Percentiles rank a stretch among this genome's conserved stretches.
Evolutionary conservation across 768 basidiomycete species (phyloP).

Genomic region (Tulasnella sp.): DNA sequence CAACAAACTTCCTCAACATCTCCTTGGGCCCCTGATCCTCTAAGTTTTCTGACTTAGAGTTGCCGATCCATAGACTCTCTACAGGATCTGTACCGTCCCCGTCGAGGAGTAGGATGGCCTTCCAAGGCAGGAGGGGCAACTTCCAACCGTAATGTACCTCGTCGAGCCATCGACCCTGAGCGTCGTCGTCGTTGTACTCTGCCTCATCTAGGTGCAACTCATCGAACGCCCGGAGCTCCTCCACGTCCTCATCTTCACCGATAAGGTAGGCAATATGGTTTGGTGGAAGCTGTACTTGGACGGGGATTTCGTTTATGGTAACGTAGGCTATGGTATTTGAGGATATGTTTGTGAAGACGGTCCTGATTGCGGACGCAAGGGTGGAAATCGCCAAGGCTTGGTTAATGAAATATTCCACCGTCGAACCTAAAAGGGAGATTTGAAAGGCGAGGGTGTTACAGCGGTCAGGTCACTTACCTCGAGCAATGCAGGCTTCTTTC

Average conservation of each 20-base stretch:
- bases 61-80: conserved; percentile 37
- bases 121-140: conserved; percentile 76
- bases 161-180: conserved; percentile 41
- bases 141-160: conserved; percentile 62
- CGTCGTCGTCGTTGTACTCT: conserved; percentile 41
- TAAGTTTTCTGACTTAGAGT: conserved; percentile 31
- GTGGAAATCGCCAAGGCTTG: conserved; percentile 55
- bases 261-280: conserved; percentile 57
- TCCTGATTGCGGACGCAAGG: conserved; percentile 67
- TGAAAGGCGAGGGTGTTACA: conserved; percentile 45
- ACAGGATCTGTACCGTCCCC: conserved; percentile 42
- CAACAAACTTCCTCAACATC: conserved; percentile 61
- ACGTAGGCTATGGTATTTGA: conserved; percentile 63
- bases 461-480: conserved; percentile 34
- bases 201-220: conserved; percentile 20
- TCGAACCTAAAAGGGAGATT: conserved; percentile 21
- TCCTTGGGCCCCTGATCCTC: conserved; percentile 60
- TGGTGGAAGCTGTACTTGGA: conserved; percentile 81
- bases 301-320: conserved; percentile 60
- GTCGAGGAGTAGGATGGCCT: conserved; percentile 70
- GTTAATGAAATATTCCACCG: conserved; percentile 23
- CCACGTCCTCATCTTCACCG: conserved; percentile 33
- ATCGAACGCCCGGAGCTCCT: conserved; percentile 43
- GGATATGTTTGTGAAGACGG: conserved; percentile 68
- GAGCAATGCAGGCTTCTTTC: conserved; percentile 55